Evolutionary conservation across 2,329 filamentous ascomycete species (phyloP), one percentile per base, ranked within the genome.

Genomic region (Pseudomassariella vexata): DNA sequence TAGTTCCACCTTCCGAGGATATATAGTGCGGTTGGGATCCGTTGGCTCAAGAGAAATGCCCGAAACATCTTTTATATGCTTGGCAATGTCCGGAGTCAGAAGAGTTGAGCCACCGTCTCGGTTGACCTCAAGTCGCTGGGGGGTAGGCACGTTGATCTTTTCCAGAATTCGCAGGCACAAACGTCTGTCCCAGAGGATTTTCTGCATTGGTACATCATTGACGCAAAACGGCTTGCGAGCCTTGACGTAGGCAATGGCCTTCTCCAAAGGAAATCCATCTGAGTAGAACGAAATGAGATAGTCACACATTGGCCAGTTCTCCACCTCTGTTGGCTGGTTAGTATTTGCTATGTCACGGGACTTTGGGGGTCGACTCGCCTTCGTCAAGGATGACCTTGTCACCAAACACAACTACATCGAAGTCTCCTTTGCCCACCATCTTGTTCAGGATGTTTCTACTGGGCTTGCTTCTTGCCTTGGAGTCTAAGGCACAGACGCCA

Each of bases 321-420:
- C 54, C 20, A 57, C 50, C 30, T 53, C 72, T 76, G 40, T 15
- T 26, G 22, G 38, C 46, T 28, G 47, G 50, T 49, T 40, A 56
- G 45, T 19, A 35, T n/a, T 28, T 30, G 11, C 30, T 24, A 29
- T 33, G 8, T 15, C 29, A 24, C 11, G 11, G 8, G 16, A 29
- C 10, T 11, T 19, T 5, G 11, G 12, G 9, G 18, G 15, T 32
- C 9, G 18, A 53, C 68, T 46, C 47, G 76, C 75, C 74, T 73
- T 98, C 92, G 52, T 98, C 92, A 21, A 98, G 70, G 46, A 98
- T 98, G 25, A 95, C 90, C 62, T 98, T 98, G 65, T 98, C 92
- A 28, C 92, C 94, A 64, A 98, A 98, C 9, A 98, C 90, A 40
- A 94, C 82, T 16, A 96, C 89, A 50, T 98, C 90, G 51, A 98